Conservation (phyloP, 1,139 yeast genomes). For the Blastobotrys proliferans region DNA sequence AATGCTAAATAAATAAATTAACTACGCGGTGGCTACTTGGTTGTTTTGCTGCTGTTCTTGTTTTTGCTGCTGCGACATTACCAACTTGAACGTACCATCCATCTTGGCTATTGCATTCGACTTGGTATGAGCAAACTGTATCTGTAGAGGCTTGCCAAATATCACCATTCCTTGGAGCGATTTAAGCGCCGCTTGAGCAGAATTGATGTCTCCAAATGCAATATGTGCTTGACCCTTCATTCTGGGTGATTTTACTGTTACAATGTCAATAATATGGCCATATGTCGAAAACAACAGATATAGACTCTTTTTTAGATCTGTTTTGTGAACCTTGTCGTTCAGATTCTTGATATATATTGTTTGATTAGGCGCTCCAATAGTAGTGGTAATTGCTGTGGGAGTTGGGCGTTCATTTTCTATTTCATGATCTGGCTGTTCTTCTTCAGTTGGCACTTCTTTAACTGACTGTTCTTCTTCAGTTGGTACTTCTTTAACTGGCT, state of each 20-base stretch:
- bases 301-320: conserved; percentile 49
- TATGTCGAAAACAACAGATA: conserved; percentile 61
- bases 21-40: too few species aligned
- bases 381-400: not conserved
- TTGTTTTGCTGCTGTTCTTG: too few species aligned
- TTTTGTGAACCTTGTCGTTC: conserved; percentile 54
- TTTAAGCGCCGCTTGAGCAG: conserved; percentile 53
- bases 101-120: conserved; percentile 32
- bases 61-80: too few species aligned
- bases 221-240: conserved; percentile 80
- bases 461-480: conserved; percentile 3
- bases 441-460: conserved; percentile 1
- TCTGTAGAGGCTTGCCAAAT: conserved; percentile 53
- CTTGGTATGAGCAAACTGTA: conserved; percentile 44
- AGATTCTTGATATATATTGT: conserved; percentile 66
- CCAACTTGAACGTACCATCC: conserved; percentile 1
- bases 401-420: not conserved
- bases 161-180: conserved; percentile 47
- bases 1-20: not conserved
- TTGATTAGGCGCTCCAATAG: conserved; percentile 32
- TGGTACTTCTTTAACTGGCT: not conserved
- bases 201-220: conserved; percentile 46
- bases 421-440: not conserved
- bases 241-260: conserved; percentile 43
- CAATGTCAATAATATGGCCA: conserved; percentile 63